Base-by-base conservation (phyloP, 2,329 filamentous ascomycete genomes). In the Falciphora oryzae region DNA sequence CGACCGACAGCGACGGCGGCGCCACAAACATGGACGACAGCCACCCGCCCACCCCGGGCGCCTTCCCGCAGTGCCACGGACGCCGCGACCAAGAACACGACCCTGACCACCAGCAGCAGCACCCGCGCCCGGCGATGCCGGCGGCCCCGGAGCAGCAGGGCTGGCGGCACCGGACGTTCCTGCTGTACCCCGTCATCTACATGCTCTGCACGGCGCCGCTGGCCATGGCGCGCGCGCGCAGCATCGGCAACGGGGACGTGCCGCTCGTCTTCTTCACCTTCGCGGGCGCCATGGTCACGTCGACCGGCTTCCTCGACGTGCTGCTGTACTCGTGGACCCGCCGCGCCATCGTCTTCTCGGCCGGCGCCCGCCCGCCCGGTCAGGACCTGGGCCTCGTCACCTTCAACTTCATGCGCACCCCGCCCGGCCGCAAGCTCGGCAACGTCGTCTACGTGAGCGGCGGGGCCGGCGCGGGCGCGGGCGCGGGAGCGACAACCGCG, bases 101-200 rank as follows among this genome's bases (percentile, higher is more conserved):
- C 56, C 67, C 68, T 1, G 70, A 71, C 53, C 69, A 70, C 71
- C 8, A 66, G 67, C 64, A 67, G 58, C 56, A 67, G 58, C 31
- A 29, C 13, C 57, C 1, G 57, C 57, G 10, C n/a, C 57, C 16
- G 1, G 44, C 57, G 18, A 11, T 25, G 1, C 10, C 57, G 16
- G 18, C 44, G 6, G 44, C 18, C 18, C 4, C 18, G 18, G 18
- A 53, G 18, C 44, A 4, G 44, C 44, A 53, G 44, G 44, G 44
- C 44, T 53, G 44, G 44, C 44, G 44, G 44, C 44, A 53, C 44
- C 44, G 8, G 4, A 53, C 44, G 18, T 86, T 90, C 67, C 85
- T 89, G 35, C 79, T 89, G 10, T 91, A 91, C 66, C 89, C 89
- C 0, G 71, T 88, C 68, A 87, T 90, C 67, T 91, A 91, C 72